A percentile compares a stretch with the other conserved stretches of the same genome.
These are phyloP conservation scores for Pseudogymnoascus sp. DNA, from an alignment of 2,329 filamentous ascomycete genomes.

Conservation along the genomic window DNA sequence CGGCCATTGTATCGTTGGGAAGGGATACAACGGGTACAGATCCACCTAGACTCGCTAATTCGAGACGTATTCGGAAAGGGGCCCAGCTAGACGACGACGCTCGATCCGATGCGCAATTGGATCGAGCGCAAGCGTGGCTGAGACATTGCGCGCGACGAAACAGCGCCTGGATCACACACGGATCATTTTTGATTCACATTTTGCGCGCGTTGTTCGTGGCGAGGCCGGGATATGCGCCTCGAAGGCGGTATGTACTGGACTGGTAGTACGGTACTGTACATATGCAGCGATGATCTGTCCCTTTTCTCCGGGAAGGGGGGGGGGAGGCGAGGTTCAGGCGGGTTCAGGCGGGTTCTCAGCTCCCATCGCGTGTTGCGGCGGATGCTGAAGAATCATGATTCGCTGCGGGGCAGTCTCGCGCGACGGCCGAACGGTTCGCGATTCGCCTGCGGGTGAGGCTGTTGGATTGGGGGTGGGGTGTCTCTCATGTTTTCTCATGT, in stretches of 20 bases:
- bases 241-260: background rate
- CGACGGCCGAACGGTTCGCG: background rate
- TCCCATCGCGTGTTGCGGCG: slow-evolving; percentile 3
- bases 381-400: slow-evolving; percentile 2
- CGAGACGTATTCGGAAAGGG: slow-evolving; percentile 8
- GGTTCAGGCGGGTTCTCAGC: background rate
- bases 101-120: slow-evolving; percentile 6
- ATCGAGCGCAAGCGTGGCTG: background rate
- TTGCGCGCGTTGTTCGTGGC: background rate
- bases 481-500: background rate
- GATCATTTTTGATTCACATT: slow-evolving; percentile 4
- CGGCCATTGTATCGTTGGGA: background rate
- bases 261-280: background rate
- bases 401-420: background rate
- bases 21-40: slow-evolving; percentile 1
- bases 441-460: background rate
- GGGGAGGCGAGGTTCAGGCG: background rate
- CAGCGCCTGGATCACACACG: background rate
- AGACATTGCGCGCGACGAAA: slow-evolving; percentile 7
- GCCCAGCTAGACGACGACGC: background rate
- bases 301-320: background rate
- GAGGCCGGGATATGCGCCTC: background rate
- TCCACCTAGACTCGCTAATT: background rate
- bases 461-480: background rate
- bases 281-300: slow-evolving; percentile 4